Base-by-base conservation (phyloP, 2,329 filamentous ascomycete genomes). In the Massarina eburnea region DNA sequence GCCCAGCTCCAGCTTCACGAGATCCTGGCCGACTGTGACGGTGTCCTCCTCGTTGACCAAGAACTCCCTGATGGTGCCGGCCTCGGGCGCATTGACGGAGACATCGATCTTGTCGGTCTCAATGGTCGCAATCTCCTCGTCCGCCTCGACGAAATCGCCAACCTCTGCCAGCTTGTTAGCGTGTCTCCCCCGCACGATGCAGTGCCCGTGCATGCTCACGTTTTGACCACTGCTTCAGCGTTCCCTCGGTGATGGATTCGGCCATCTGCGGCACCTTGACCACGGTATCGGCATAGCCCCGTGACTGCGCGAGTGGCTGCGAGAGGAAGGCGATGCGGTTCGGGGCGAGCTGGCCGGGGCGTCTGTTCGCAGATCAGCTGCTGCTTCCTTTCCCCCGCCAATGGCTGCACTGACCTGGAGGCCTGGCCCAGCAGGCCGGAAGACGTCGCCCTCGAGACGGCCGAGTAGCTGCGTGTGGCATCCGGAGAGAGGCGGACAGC, bases 51-150 rank as follows among this genome's bases (percentile, higher is more conserved):
- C 94, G 52, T 84, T 89, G 54, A 86, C 94, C 24, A 97, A 79
- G 46, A 96, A 84, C 72, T 97, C 91, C 73, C 90, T 95, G 74
- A 99, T 89, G 22, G 84, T 88, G 57, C 94, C 94, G 32, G 92
- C 84, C 61, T 92, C 86, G 7, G 94, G 89, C 14, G 94, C 91
- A 73, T 96, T 97, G 66, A 99, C 91, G 20, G 92, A 86, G 36
- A 99, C 90, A 71, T 99, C 94, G 67, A 97, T 97, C 91, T 99
- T 99, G 81, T 99, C 94, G 12, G 94, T 99, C 76, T 99, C 94
- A 66, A 99, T 99, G 39, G 92, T 96, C 24, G 94, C 94, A 71
- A 99, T 92, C 72, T 99, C 94, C 75, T 97, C 94, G 67, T 99
- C 94, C 64, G 86, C 86, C 76, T 95, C 91, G 41, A 99, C 91